Evolutionary conservation across 352 stramenopile genomes (phyloP), one percentile per base, ranked within the genome.

Genomic region (Pythium rhizo-oryzae): DNA sequence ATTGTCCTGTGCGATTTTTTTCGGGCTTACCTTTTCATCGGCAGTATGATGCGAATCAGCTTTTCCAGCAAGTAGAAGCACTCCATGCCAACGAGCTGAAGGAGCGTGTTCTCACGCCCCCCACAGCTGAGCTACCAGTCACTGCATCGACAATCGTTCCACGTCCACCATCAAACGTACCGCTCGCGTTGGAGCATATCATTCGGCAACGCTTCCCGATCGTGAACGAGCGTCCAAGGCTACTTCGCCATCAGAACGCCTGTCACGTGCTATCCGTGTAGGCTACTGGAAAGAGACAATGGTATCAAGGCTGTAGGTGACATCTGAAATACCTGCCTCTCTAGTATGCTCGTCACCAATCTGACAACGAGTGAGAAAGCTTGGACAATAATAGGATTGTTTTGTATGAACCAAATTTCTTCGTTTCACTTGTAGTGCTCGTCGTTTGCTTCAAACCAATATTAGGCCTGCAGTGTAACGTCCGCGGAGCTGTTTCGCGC

Each of bases 1-100:
- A 15, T 8, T 41, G 8, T 15, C 52, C 7, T 37, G n/a, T n/a
- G n/a, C n/a, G n/a, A n/a, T n/a, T n/a, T n/a, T n/a, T n/a, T n/a
- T n/a, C n/a, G n/a, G n/a, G n/a, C n/a, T n/a, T n/a, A n/a, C n/a
- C n/a, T n/a, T n/a, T n/a, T n/a, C n/a, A n/a, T n/a, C n/a, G n/a
- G n/a, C n/a, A n/a, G 65, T 72, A 76, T 39, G 70, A 76, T 23
- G 70, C 70, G 11, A 76, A 59, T 0, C 70, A 76, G 50, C 52
- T 76, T 18, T 76, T 76, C 21, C 63, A 76, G 33, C 49, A 65
- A 5, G 65, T 76, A 4, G 70, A 76, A 41, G 19, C 39, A 6
- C 58, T 72, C 8, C 56, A 69, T 30, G 59, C 41, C 0, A 63
- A 24, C 43, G 43, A 71, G 19, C 7, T 52, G 12, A 35, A 63